Percentiles rank a stretch among this genome's conserved stretches.
phyloP scores from a whole-genome alignment of 345 rosid species.

The Geranium rotundifolium region DNA sequence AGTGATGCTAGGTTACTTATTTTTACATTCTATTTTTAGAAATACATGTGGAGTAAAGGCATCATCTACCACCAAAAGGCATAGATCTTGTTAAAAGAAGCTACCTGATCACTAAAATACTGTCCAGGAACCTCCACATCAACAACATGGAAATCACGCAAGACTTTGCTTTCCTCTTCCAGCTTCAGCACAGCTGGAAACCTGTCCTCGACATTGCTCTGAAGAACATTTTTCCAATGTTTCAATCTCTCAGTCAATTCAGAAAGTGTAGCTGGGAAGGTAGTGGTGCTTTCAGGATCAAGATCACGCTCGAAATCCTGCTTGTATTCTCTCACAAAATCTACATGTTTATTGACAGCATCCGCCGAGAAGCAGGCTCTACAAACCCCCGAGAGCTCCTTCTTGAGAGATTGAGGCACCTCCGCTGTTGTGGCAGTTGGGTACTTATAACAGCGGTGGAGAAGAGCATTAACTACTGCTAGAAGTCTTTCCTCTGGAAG shows the following conservation, averaged over 20 bases:
- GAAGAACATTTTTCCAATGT: conserved; percentile 96
- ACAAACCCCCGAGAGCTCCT: conserved; percentile 98
- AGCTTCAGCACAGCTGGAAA: conserved; percentile 91
- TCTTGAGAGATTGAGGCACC: conserved; percentile 97
- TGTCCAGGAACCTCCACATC: conserved; percentile 99
- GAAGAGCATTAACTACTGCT: conserved; percentile 95
- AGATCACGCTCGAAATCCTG: conserved; percentile 96
- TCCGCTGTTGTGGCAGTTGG: conserved; percentile 97
- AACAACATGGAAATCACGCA: conserved; percentile 90
- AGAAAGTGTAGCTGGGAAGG: conserved; percentile 89
- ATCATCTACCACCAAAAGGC: neutral
- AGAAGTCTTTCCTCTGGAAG: conserved; percentile 96
- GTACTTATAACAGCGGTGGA: conserved; percentile 97
- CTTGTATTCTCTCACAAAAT: conserved; percentile 95
- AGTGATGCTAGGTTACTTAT: no score
- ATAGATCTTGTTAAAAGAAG: neutral
- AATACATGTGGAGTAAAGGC: neutral
- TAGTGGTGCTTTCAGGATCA: conserved; percentile 85
- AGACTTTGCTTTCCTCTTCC: conserved; percentile 92
- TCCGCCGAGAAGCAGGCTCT: conserved; percentile 98
- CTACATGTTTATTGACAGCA: conserved; percentile 94
- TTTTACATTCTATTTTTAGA: no score
- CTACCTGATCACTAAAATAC: conserved; percentile 91
- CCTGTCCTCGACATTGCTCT: conserved; percentile 96
- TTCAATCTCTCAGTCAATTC: conserved; percentile 83